Evolutionary conservation across 139 green algal species (phyloP), one percentile per base, ranked within the genome.

Genomic region (Yamagishiella unicocca): DNA sequence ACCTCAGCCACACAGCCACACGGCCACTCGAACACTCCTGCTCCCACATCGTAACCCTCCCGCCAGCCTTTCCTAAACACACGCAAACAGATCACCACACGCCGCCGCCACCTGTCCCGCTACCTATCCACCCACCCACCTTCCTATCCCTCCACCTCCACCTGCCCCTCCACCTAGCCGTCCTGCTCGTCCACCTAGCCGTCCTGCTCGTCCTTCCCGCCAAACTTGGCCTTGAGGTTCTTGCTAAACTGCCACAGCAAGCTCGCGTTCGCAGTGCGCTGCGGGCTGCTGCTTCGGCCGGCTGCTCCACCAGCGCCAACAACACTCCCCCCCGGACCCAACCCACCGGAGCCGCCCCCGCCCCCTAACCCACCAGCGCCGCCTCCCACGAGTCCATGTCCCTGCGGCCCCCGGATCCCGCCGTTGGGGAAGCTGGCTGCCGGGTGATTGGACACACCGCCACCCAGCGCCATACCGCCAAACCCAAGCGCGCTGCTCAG

Each of bases 161-260:
- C n/a, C n/a, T n/a, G n/a, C n/a, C n/a, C n/a, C n/a, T n/a, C n/a
- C n/a, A n/a, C n/a, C n/a, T n/a, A n/a, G n/a, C n/a, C n/a, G n/a
- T n/a, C n/a, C n/a, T n/a, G n/a, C n/a, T n/a, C n/a, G n/a, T n/a
- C n/a, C n/a, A n/a, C n/a, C n/a, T n/a, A n/a, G n/a, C n/a, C n/a
- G n/a, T n/a, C n/a, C 27, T 27, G 10, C 12, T 81, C 73, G 2
- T 81, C 73, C 45, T 50, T 40, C 29, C 73, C 73, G 17, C 73
- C 43, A 27, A 81, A 66, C 73, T 81, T 81, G 29, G 46, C 73
- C 45, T 64, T 64, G 29, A 81, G 31, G 43, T 81, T 81, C 73
- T 66, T 64, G 0, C 73, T 45, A 45, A 81, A 64, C 73, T 81
- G 70, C 70, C 70, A 66, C 73, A 81, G n/a, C 45, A 81, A n/a